Base-by-base conservation (phyloP, 2,329 filamentous ascomycete genomes). In the Lachnum nothofagi region DNA sequence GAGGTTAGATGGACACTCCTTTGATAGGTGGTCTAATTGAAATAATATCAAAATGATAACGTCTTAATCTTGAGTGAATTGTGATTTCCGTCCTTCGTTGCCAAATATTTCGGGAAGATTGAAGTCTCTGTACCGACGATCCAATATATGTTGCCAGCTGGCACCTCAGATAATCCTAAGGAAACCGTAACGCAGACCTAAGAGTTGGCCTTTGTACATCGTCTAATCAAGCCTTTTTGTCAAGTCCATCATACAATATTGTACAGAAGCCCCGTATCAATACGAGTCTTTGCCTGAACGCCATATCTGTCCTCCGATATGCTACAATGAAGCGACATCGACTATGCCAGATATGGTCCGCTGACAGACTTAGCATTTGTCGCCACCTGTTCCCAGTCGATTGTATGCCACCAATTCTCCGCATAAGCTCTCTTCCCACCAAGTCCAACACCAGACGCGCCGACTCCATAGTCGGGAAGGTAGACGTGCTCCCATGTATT, bases 401-500 rank as follows among this genome's bases (percentile, higher is more conserved):
- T 84, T 45, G 74, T 75, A 43, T 88, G 71, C 93, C 93, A 98
- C 91, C 91, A 97, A 35, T 77, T 76, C 65, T 86, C 78, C 45
- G 91, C 75, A 67, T 81, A 98, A 44, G 73, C 70, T 45, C 75
- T 73, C 80, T 96, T 98, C 42, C 88, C 89, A 38, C 74, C 37
- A 23, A 27, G n/a, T n/a, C 14, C 76, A 48, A 83, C 68, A 4
- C 85, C 85, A 34, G 67, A 67, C 1, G 49, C 46, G 8, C 75
- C 74, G 24, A 82, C 65, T 44, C 80, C 80, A 68, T 87, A 96
- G 67, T 97, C 90, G 47, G 80, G 78, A 67, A 97, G 72, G 81
- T 87, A 98, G 7, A 86, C 84, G 70, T 97, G 93, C 74, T 97
- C 85, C 93, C 93, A 98, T 4, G 90, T 95, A 71, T 90, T 97